Base-by-base conservation (phyloP, 345 rosid genomes). In the Dipteronia sinensis region DNA sequence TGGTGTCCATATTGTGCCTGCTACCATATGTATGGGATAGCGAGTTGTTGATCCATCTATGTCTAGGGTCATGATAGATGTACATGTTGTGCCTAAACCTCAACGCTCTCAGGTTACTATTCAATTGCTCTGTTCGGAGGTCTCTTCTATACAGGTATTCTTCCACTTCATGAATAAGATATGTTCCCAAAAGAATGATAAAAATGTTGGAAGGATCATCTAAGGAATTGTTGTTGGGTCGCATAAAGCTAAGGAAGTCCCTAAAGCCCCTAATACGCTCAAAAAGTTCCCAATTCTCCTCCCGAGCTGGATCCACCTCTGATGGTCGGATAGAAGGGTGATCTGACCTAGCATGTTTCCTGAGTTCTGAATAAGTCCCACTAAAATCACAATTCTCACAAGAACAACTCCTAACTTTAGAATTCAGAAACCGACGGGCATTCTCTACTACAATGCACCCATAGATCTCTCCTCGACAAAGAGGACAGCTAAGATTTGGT, bases 391-490 rank as follows among this genome's bases (percentile, higher is more conserved):
- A 92, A 13, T 68, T 70, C 62, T 86, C 90, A 29, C 56, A 62
- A 4, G 88, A 64, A 77, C 97, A 92, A 63, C 67, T 77, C 83
- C 92, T 87, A 6, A 78, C 72, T 77, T 83, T 89, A 53, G 89
- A 87, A 77, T 92, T 86, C 95, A 91, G 87, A 71, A 78, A 88
- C 69, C 77, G 61, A 40, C 92, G 79, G 1, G 92, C 92, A 20
- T 82, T 70, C 1, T 86, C 86, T 0, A 81, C 80, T 53, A 86
- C 88, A 70, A 82, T 62, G 69, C 89, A 90, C 17, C 89, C 92
- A 7, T 46, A 67, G 23, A 90, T 74, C 67, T 80, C 82, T 74
- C 96, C 96, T 69, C 96, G 81, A 71, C 93, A 91, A 16, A 87
- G 86, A 0, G 93, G 96, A 70, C 96, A 91, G 22, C 25, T 11